Conservation (phyloP, 2,329 filamentous ascomycete species). For the Ceratocystis eucalypticola region DNA sequence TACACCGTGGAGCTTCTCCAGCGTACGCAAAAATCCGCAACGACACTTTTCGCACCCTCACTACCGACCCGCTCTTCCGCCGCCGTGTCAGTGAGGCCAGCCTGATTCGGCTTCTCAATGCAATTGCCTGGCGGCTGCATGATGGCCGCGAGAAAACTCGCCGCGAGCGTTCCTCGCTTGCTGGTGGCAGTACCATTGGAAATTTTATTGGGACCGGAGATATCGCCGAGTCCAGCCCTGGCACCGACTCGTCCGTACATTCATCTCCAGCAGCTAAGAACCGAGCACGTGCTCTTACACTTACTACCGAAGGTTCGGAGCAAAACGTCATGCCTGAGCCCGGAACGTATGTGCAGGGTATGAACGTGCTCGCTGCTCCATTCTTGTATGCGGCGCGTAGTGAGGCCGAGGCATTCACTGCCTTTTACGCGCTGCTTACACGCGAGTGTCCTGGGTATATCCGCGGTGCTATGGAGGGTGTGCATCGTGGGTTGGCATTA, state of each 20-base stretch:
- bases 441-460: slow-evolving; percentile 87
- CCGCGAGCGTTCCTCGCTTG: slow-evolving; percentile 24
- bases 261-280: slow-evolving; percentile 29
- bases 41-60: slow-evolving; percentile 92
- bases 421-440: slow-evolving; percentile 79
- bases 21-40: slow-evolving; percentile 97
- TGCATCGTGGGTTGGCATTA: slow-evolving; percentile 78
- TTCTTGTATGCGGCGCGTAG: slow-evolving; percentile 91
- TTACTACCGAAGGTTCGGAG: slow-evolving; percentile 53
- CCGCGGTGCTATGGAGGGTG: slow-evolving; percentile 89
- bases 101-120: slow-evolving; percentile 85
- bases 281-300: slow-evolving; percentile 42
- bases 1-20: slow-evolving; percentile 85
- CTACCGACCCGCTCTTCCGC: slow-evolving; percentile 93
- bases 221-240: background rate
- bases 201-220: slow-evolving; percentile 27
- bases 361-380: slow-evolving; percentile 94
- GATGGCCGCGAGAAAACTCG: slow-evolving; percentile 51
- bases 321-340: slow-evolving; percentile 43
- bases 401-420: slow-evolving; percentile 86
- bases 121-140: slow-evolving; percentile 83
- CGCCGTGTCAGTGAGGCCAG: slow-evolving; percentile 90
- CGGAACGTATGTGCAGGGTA: slow-evolving; percentile 91
- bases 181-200: background rate
- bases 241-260: slow-evolving; percentile 13